phyloP scores from a whole-genome alignment of 257 asterid genomes.

The Craterostigma plantagineum region DNA sequence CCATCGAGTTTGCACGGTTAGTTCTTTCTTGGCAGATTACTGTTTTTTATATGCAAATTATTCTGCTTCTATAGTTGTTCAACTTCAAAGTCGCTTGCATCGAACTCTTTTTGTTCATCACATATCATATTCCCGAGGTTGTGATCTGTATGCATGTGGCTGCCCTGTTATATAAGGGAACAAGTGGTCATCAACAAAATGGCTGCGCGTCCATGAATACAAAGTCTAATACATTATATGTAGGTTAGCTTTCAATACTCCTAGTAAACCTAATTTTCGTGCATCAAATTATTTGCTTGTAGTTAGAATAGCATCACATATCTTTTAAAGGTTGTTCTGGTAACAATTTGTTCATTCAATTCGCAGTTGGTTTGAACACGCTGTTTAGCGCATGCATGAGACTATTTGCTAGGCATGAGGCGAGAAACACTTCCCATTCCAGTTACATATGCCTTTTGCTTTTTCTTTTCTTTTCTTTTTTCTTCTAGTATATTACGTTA shows the following conservation, averaged over 20 bases:
- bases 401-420: no score
- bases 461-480: no score
- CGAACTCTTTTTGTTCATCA: background rate
- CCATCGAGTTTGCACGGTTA: constrained; percentile 92
- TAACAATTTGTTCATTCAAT: no score
- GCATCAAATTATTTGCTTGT: background rate
- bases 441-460: no score
- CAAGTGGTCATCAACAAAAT: constrained; percentile 96
- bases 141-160: constrained; percentile 53
- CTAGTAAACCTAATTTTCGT: no score
- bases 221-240: constrained; percentile 20
- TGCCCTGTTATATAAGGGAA: constrained; percentile 86
- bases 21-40: no score
- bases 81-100: background rate
- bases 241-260: constrained; percentile 25
- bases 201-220: constrained; percentile 80
- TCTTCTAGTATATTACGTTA: no score
- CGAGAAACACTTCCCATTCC: no score
- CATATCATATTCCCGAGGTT: constrained; percentile 1
- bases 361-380: no score
- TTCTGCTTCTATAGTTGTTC: background rate
- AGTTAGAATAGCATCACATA: no score
- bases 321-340: no score
- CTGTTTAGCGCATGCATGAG: no score
- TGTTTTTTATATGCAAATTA: background rate